Conservation (phyloP, 352 stramenopile genomes). For the Globisporangium lucens region DNA sequence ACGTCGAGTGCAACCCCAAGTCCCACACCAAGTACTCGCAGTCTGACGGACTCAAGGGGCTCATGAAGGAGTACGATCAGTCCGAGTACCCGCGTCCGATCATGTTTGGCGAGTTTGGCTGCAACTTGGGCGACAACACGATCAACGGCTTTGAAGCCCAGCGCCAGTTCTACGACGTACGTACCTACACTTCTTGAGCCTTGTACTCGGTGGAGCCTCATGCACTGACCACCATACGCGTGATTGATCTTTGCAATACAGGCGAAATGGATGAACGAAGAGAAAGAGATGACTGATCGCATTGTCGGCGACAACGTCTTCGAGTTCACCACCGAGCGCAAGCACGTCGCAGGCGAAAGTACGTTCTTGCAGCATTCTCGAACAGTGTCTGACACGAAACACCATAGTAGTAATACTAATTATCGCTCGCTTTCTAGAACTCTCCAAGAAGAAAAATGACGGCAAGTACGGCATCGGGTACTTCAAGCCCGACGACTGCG, state of each 20-base stretch:
- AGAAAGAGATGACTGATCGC: slow-evolving; percentile 58
- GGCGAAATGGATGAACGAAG: slow-evolving; percentile 76
- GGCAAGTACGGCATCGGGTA: slow-evolving; percentile 74
- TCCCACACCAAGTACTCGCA: slow-evolving; percentile 51
- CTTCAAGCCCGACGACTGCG: slow-evolving; percentile 65
- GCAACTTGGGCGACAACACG: slow-evolving; percentile 62
- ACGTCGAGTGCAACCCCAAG: slow-evolving; percentile 61
- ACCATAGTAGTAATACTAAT: not conserved
- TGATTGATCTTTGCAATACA: not conserved
- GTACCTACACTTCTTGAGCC: not conserved
- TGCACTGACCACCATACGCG: not conserved
- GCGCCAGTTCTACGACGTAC: slow-evolving; percentile 49
- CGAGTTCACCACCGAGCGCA: slow-evolving; percentile 63
- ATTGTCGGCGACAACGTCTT: slow-evolving; percentile 75
- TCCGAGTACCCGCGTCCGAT: slow-evolving; percentile 51
- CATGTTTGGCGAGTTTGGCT: slow-evolving; percentile 80
- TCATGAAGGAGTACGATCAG: slow-evolving; percentile 58
- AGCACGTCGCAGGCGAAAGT: slow-evolving; percentile 39
- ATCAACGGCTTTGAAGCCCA: slow-evolving; percentile 67
- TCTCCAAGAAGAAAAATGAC: slow-evolving; percentile 31
- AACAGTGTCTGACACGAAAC: not conserved
- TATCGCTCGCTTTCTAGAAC: slow-evolving; percentile 6
- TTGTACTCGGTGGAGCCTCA: not conserved
- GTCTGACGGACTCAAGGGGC: slow-evolving; percentile 51
- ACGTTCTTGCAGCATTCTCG: not conserved